Evolutionary conservation across 176 grass and related monocot genomes (phyloP), one percentile per base, ranked within the genome.

Genomic region (Carex kokanica): DNA sequence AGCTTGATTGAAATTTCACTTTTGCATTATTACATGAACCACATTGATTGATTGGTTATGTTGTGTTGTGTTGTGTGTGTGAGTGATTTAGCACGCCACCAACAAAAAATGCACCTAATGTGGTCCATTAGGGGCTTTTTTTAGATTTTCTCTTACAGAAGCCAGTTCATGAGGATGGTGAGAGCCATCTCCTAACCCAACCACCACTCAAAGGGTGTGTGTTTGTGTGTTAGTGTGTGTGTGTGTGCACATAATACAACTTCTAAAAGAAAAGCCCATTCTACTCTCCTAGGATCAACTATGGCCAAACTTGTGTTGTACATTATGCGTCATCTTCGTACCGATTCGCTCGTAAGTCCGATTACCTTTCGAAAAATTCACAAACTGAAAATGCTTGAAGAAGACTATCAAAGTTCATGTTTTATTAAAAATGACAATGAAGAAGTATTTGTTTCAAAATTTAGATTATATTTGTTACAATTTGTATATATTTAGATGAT

Each of bases 101-200:
- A 82, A 82, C 36, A 82, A 64, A 82, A 47, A 25, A 64, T 82
- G 60, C 59, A 64, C 79, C 79, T 82, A 82, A 36, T 82, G 61
- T 82, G 61, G 58, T 60, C 57, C 78, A 80, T 57, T 60, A 80
- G 15, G 78, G 29, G 31, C 55, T 80, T 60, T 41, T 82, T 82
- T 73, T 64, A 82, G 27, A 82, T 82, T 64, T 82, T 82, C 38
- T 65, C 57, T 38, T 66, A 31, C 79, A 82, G 66, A 82, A 82
- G 79, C 79, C 79, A 82, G 60, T 82, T 82, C 79, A 82, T 82
- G 79, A 82, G 57, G 79, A 82, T 49, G 60, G 79, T 82, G 79
- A 82, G 79, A 82, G 79, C 79, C 79, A 82, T 82, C 79, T 82
- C 60, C 79, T 64, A 82, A 82, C 79, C 79, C 79, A 82, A 82